Conservation (phyloP, 805 yeast species). For the Candida ovalis region DNA sequence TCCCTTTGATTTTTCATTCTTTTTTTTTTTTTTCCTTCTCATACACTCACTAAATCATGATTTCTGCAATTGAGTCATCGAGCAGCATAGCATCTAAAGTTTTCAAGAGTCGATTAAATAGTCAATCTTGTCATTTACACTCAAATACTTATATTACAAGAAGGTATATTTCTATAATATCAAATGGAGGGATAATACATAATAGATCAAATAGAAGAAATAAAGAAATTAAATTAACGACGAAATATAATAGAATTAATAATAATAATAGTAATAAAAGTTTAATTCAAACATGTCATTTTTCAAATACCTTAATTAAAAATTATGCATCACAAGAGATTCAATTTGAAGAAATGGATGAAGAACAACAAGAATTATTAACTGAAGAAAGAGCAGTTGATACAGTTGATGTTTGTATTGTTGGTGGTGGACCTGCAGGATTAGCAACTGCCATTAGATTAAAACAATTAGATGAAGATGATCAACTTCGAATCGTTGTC, state of each 20-base stretch:
- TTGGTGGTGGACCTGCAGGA: constrained; percentile 99
- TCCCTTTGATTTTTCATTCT: background rate
- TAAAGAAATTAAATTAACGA: background rate
- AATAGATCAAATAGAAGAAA: background rate
- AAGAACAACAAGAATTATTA: constrained; percentile 44
- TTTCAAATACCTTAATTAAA: background rate
- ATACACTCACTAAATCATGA: background rate
- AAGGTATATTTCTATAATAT: too few relatives aligned
- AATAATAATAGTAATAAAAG: background rate
- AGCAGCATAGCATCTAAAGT: background rate
- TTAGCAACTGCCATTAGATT: constrained; percentile 86
- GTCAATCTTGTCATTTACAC: background rate
- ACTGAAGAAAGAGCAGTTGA: constrained; percentile 75
- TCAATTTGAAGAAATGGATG: constrained; percentile 27
- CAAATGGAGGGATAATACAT: background rate
- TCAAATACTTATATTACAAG: background rate
- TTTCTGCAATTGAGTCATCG: background rate
- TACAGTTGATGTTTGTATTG: constrained; percentile 88
- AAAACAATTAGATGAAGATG: constrained; percentile 75
- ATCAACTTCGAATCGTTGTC: constrained; percentile 74
- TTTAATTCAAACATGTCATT: background rate
- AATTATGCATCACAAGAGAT: constrained; percentile 20
- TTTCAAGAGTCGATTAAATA: background rate
- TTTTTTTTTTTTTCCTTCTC: background rate
- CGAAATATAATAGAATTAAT: background rate